phyloP scores from a whole-genome alignment of 148 eudicot genomes.

The Arctostaphylos glauca region DNA sequence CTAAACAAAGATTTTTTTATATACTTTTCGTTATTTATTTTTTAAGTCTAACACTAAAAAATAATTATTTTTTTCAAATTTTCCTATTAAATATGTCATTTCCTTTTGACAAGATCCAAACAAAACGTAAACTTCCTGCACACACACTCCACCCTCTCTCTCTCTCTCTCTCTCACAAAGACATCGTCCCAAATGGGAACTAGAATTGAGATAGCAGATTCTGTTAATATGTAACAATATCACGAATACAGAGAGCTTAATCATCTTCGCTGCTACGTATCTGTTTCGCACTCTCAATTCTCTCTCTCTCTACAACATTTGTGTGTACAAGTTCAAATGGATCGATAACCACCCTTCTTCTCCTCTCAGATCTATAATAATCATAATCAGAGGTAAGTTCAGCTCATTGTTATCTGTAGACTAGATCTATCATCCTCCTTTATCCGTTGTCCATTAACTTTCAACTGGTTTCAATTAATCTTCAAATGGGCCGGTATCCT shows the following conservation, averaged over 20 bases:
- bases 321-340: neutral
- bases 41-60: too few relatives aligned
- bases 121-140: too few relatives aligned
- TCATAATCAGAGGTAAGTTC: constrained; percentile 8
- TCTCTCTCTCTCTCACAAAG: neutral
- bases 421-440: neutral
- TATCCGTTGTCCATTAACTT: neutral
- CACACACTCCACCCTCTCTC: neutral
- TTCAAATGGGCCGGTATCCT: too few relatives aligned
- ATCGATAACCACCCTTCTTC: neutral
- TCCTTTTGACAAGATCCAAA: too few relatives aligned
- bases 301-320: neutral
- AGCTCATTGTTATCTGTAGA: neutral
- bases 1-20: too few relatives aligned
- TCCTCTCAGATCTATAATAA: constrained; percentile 1
- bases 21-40: too few relatives aligned
- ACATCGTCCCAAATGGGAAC: neutral
- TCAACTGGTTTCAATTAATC: neutral
- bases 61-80: too few relatives aligned
- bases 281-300: constrained; percentile 1
- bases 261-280: neutral
- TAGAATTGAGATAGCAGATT: neutral
- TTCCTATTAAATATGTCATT: too few relatives aligned
- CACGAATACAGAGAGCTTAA: neutral
- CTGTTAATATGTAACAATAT: neutral